These are phyloP conservation scores for Phaffomyces antillensis DNA, from an alignment of 805 yeast genomes.

Conservation along the genomic window DNA sequence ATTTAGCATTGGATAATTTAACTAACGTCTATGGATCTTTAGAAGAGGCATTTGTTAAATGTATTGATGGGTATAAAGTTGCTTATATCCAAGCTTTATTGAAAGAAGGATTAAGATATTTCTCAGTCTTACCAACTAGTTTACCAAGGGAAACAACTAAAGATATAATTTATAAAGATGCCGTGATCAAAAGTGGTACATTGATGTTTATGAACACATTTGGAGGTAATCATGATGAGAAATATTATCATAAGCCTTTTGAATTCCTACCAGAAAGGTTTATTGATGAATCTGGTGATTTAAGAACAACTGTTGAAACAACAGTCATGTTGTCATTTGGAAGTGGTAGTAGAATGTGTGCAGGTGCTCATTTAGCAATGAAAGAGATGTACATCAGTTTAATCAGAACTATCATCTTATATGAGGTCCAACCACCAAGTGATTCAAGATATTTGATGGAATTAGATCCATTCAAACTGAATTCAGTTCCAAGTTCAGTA, in stretches of 20 bases:
- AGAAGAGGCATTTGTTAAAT: conserved; percentile 29
- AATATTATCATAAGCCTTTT: conserved; percentile 35
- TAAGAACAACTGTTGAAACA: conserved; percentile 6
- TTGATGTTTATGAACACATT: conserved; percentile 58
- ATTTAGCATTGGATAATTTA: conserved; percentile 36
- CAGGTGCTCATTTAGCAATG: conserved; percentile 58
- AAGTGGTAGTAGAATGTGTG: conserved; percentile 65
- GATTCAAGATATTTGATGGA: conserved; percentile 29
- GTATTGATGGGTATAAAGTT: conserved; percentile 28
- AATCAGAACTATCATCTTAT: conserved; percentile 45
- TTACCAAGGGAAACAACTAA: conserved; percentile 57
- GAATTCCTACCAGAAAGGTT: conserved; percentile 48
- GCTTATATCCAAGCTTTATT: conserved; percentile 50
- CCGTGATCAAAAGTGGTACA: conserved; percentile 48
- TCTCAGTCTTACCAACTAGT: conserved; percentile 60
- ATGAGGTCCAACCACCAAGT: conserved; percentile 38
- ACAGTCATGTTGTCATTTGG: conserved; percentile 51
- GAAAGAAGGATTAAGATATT: conserved; percentile 54
- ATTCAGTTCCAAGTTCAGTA: conserved; percentile 47
- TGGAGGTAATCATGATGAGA: conserved; percentile 61
- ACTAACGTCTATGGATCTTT: conserved; percentile 26
- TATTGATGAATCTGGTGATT: conserved; percentile 27
- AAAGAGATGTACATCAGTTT: conserved; percentile 57
- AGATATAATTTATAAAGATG: conserved; percentile 33
- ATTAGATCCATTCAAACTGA: conserved; percentile 44